Base-by-base conservation (phyloP, 768 basidiomycete genomes). In the Rhizopogon vulgaris region DNA sequence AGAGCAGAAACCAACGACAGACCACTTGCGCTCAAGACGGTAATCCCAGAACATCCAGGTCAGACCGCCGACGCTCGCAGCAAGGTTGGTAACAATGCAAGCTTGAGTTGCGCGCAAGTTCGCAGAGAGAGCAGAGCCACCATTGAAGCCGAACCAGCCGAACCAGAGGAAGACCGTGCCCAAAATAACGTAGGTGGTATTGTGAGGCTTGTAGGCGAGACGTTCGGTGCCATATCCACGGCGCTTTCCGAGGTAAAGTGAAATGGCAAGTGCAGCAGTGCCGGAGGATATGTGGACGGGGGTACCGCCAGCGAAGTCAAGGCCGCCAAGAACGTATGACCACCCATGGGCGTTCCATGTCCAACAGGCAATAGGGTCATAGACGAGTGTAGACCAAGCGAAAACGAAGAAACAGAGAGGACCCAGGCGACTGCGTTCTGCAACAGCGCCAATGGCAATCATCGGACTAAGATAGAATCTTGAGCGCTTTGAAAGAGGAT, bases 221-320 rank as follows among this genome's bases (percentile, higher is more conserved):
- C 85, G 78, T 60, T 90, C 86, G 2, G 94, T 95, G 14, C 94
- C 94, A 56, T 91, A 97, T 1, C 94, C 94, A 30, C 87, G 76
- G 48, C 94, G 85, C 61, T 87, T 91, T 38, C 95, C 94, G 34
- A 99, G 85, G 66, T 86, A 96, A 60, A 93, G 71, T 24, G 88
- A 94, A 56, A 94, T 89, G 10, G 90, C 94, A 32, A 98, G 78
- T 2, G 90, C 95, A 1, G 92, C 93, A 0, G 84, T 84, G 42
- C 95, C 95, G 14, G 92, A 94, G 15, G 88, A 87, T 59, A 99
- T 97, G 65, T 99, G 94, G 55, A 99, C 93, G 18, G 95, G 95
- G 10, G 92, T 94, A 48, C 95, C 95, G 27, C 94, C 94, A 8
- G 94, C 94, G 55, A 95, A 94, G 65, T 94, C 90, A 50, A 92